These are phyloP conservation scores for Citrullus colocynthis DNA, from an alignment of 306 rosid species.

Conservation along the genomic window DNA sequence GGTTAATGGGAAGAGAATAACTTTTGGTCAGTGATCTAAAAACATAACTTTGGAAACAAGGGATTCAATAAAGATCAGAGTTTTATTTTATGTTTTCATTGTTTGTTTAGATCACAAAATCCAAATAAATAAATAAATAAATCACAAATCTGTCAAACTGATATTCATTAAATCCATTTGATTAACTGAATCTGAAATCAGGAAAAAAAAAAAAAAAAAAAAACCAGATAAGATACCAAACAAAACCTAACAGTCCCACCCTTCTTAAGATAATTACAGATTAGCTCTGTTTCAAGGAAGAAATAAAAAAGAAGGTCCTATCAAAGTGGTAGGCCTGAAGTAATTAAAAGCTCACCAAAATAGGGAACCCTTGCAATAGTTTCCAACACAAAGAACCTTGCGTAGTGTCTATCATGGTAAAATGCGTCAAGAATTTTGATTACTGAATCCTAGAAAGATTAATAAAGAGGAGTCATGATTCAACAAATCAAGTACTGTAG, in stretches of 20 bases:
- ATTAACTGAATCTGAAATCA: too few species aligned
- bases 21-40: too few species aligned
- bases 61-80: too few species aligned
- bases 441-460: slow-evolving; percentile 71
- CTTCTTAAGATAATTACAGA: background rate
- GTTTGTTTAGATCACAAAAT: too few species aligned
- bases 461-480: background rate
- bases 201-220: too few species aligned
- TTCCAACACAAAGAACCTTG: slow-evolving; percentile 90
- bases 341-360: slow-evolving; percentile 47
- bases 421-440: slow-evolving; percentile 68
- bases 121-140: too few species aligned
- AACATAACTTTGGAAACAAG: too few species aligned
- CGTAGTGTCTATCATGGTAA: slow-evolving; percentile 66
- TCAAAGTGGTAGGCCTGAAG: background rate
- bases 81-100: too few species aligned
- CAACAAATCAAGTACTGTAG: background rate
- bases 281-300: background rate
- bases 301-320: background rate
- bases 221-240: too few species aligned
- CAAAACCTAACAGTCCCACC: background rate
- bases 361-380: slow-evolving; percentile 98
- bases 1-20: background rate
- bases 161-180: too few species aligned
- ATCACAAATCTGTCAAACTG: too few species aligned